Base-by-base conservation (phyloP, 2,329 filamentous ascomycete species). In the Cladosporium sp. region DNA sequence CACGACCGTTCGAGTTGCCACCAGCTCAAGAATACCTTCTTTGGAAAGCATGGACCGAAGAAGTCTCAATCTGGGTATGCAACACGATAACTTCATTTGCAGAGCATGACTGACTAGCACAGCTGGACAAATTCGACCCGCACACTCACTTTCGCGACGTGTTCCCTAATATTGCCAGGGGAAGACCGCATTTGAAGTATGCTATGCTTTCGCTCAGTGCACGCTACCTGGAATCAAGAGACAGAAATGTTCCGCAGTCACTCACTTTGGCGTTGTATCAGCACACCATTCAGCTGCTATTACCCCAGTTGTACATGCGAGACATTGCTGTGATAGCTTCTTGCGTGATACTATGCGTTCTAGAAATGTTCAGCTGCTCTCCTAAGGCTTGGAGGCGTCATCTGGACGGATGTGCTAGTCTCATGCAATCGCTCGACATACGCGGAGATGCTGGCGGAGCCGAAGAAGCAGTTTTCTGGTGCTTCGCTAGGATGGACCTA, bases 111-210 rank as follows among this genome's bases (percentile, higher is more conserved):
- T 45, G 17, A 47, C 34, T 4, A 12, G 9, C 15, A 20, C 11
- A 57, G 78, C 75, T 84, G 5, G 81, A 84, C 63, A 83, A 82
- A 68, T 82, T 82, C 47, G 81, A 84, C 58, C 70, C 73, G 17
- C 69, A 76, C 4, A 76, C 76, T 20, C 75, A 76, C 37, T 83
- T 84, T 64, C 76, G 76, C 8, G 75, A 77, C 1, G 73, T 78
- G 17, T 70, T 83, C 3, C 76, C 80, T 0, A 67, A 77, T 1
- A 67, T 82, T 25, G 78, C 79, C 0, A 73, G 73, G 34, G 72
- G 68, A 37, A 77, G 75, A 15, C 70, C 73, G 0, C 68, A 75
- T 17, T 60, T 82, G 3, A 66, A 76, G 2, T 78, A 78, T 56
- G 78, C 78, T 0, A 74, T 83, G 40, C 70, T 83, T 7, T 79